Percentiles rank a stretch among this genome's conserved stretches.
These are phyloP conservation scores for Gossypium rotundifolium DNA, from an alignment of 345 rosid species.

Conservation along the genomic window DNA sequence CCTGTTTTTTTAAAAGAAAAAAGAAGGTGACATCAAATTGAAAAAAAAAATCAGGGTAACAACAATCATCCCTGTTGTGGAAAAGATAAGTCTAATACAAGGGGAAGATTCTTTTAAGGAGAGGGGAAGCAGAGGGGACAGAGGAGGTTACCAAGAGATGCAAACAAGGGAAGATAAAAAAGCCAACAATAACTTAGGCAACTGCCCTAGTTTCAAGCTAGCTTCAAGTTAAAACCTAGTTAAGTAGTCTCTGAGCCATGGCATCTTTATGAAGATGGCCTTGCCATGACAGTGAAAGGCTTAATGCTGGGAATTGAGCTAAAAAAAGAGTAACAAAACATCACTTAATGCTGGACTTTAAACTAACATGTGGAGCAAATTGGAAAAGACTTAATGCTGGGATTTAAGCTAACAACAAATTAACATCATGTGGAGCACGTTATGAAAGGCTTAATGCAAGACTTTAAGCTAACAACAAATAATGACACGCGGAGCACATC, in stretches of 20 bases:
- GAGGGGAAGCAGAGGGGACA: too few relatives aligned
- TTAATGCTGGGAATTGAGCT: neutral
- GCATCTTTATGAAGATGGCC: neutral
- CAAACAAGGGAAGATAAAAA: neutral
- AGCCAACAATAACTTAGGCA: neutral
- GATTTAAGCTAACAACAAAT: neutral
- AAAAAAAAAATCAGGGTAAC: neutral
- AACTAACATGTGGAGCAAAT: neutral
- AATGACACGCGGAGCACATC: neutral
- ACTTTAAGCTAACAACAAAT: neutral
- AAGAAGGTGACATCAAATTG: neutral
- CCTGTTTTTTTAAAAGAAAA: conserved; percentile 30
- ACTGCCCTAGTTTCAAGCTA: neutral
- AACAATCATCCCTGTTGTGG: neutral
- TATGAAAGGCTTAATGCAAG: neutral
- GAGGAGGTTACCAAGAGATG: neutral
- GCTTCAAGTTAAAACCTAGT: neutral
- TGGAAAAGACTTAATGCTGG: neutral
- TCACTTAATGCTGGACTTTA: neutral
- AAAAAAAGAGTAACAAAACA: neutral
- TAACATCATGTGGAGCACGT: neutral
- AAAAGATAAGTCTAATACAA: neutral
- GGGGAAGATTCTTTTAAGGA: neutral
- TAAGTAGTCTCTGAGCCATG: neutral
- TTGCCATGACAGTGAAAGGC: neutral